These are phyloP conservation scores for Capronia epimyces DNA, from an alignment of 2,329 filamentous ascomycete genomes.

Conservation along the genomic window DNA sequence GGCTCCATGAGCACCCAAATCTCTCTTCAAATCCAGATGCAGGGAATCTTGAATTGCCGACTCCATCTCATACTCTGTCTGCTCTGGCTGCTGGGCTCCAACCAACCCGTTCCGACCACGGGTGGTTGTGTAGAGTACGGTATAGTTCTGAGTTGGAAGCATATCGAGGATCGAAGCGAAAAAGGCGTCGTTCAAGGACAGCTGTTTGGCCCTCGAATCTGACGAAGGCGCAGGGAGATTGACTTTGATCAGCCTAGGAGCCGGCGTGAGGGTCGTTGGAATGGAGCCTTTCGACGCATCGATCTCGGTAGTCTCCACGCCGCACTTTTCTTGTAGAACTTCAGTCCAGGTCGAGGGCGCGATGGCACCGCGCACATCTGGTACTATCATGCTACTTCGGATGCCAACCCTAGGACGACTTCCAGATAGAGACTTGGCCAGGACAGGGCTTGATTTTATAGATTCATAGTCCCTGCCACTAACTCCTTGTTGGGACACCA, in stretches of 20 bases:
- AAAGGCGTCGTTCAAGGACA: slow-evolving; percentile 38
- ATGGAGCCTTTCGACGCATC: slow-evolving; percentile 36
- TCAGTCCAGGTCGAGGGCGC: slow-evolving; percentile 41
- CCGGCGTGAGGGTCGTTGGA: slow-evolving; percentile 21
- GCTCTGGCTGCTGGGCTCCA: slow-evolving; percentile 29
- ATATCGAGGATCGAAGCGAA: slow-evolving; percentile 45
- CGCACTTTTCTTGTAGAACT: slow-evolving; percentile 46
- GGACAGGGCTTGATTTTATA: slow-evolving; percentile 48
- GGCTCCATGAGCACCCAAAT: slow-evolving; percentile 38
- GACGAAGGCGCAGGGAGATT: slow-evolving; percentile 39
- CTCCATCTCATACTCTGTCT: slow-evolving; percentile 57
- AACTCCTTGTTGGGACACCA: slow-evolving; percentile 72
- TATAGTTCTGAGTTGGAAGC: slow-evolving; percentile 56
- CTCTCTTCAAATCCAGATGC: slow-evolving; percentile 71
- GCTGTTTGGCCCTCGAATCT: slow-evolving; percentile 8
- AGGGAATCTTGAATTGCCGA: slow-evolving; percentile 57
- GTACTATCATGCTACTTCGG: slow-evolving; percentile 49
- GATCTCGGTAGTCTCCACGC: slow-evolving; percentile 40
- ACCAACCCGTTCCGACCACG: slow-evolving; percentile 39
- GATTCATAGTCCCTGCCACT: slow-evolving; percentile 62
- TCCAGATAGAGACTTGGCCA: slow-evolving; percentile 17
- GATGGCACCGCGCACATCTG: slow-evolving; percentile 50
- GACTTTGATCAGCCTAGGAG: slow-evolving; percentile 39
- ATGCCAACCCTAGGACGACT: slow-evolving; percentile 29
- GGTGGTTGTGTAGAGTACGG: slow-evolving; percentile 68